Evolutionary conservation across 1,284 basidiomycete species (phyloP), one percentile per base, ranked within the genome.

Genomic region (Sanghuangporus sanghuang): DNA sequence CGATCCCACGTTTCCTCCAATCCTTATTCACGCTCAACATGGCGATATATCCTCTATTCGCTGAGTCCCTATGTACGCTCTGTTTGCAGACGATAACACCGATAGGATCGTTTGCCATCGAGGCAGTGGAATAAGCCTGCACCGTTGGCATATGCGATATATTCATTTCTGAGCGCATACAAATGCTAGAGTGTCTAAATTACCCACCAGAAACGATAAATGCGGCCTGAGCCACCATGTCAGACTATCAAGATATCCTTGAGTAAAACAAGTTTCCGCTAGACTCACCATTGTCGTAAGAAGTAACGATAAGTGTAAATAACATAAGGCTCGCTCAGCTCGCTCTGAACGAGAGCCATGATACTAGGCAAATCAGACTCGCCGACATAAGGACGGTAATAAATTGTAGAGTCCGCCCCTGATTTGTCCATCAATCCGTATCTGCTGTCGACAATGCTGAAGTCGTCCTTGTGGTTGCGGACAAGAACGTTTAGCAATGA

Each of bases 51-150:
- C 96, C 96, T 70, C 96, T 79, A 75, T 94, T 92, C 4, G 86
- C 79, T 61, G 82, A 78, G 69, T 89, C 85, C 66, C 82, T 81
- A 75, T 98, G 96, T 71, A 84, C 80, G 69, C 94, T 95, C 74
- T 96, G 92, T 79, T 98, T 98, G 83, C 94, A 96, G 35, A 99
- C 91, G 65, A 99, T 92, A 4, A 94, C 93, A 21, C 94, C 96
- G 68, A 97, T 85, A 11, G 94, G 89, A 23, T 78, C 75, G 18
- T 46, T 57, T 6, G 36, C 27, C 14, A 81, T 70, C 16, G 81
- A 77, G 62, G 81, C 81, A 64, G 76, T 76, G 1, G 86, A 80
- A 70, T 85, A 86, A n/a, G 85, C 85, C 85, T 89, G 66, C 27
- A 42, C 64, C 46, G 50, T 59, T 18, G 21, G 16, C 14, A n/a